Conservation (phyloP, 73 alveolate genomes). For the Paramecium octaurelia region DNA sequence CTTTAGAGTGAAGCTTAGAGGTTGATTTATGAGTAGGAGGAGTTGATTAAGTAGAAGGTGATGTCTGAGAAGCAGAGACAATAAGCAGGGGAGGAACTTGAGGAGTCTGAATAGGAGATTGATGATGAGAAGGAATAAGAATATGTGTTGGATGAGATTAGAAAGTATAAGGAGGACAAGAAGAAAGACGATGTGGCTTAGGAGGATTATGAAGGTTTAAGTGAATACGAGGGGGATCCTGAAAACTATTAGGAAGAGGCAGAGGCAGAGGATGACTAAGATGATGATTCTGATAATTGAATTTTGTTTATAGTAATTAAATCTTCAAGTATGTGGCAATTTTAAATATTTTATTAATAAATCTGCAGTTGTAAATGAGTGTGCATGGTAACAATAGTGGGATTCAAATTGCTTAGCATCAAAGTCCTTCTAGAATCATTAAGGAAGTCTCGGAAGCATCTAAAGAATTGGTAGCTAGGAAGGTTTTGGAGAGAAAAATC, state of each 20-base stretch:
- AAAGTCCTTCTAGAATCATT: not conserved
- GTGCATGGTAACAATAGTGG: not conserved
- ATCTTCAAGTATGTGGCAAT: not conserved
- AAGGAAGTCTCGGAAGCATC: not conserved
- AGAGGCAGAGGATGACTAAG: not conserved
- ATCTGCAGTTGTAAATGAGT: not conserved
- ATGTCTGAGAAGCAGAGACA: not conserved
- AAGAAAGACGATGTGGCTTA: not conserved
- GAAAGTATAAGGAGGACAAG: constrained; percentile 25
- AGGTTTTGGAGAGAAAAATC: not conserved
- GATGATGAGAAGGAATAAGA: constrained; percentile 41
- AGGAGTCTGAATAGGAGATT: not conserved
- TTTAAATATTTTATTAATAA: not conserved
- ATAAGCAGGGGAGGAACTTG: not conserved
- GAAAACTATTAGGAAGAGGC: not conserved
- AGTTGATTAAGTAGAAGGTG: not conserved
- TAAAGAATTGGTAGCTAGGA: not conserved
- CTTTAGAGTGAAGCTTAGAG: constrained; percentile 7
- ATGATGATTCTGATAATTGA: not conserved
- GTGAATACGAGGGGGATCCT: constrained; percentile 41
- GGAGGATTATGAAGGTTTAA: not conserved
- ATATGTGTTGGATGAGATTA: not conserved
- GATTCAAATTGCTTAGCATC: not conserved
- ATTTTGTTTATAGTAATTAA: not conserved
- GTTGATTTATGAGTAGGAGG: not conserved